Base-by-base conservation (phyloP, 305 asterid species). In the Fraxinus angustifolia region DNA sequence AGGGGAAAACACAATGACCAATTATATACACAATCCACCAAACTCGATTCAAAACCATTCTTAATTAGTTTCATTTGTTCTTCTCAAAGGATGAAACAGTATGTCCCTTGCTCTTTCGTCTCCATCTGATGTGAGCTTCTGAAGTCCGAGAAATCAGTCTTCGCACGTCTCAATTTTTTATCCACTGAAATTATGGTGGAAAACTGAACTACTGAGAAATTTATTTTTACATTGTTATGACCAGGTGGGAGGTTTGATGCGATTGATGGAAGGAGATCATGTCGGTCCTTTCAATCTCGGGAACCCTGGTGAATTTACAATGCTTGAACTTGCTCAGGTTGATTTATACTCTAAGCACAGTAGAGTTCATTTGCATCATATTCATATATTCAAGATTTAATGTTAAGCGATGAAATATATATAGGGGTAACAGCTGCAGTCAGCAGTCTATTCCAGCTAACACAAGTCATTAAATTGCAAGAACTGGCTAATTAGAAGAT, bases 321-420 rank as follows among this genome's bases (percentile, higher is more conserved):
- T 94, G 97, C 93, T 92, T 62, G 97, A 94, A 87, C 94, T 93
- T 81, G 97, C 97, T 42, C 85, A 90, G 98, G 97, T 91, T 82
- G 10, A 72, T 48, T 71, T 19, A 16, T 67, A 8, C 33, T 65
- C 72, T 11, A 11, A 11, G 71, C 71, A 62, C 8, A 23, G 11
- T 10, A 62, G 35, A 65, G 28, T 21, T 65, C 67, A 56, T 17
- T 56, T 17, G 26, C 28, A 1, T 4, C 23, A 56, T 56, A 17
- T 56, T 17, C 28, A 56, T 17, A 65, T 8, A 26, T 26, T 65
- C 72, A 65, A 40, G 50, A 40, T 40, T 40, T 12, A 4, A 40
- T 40, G 50, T 40, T 40, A 40, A 10, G 50, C 50, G 16, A 40
- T 10, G 50, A 10, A 40, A 10, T 8, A 26, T 26, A 23, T 23